These are phyloP conservation scores for Colletotrichum sp. DNA, from an alignment of 2,329 filamentous ascomycete genomes.

Conservation along the genomic window DNA sequence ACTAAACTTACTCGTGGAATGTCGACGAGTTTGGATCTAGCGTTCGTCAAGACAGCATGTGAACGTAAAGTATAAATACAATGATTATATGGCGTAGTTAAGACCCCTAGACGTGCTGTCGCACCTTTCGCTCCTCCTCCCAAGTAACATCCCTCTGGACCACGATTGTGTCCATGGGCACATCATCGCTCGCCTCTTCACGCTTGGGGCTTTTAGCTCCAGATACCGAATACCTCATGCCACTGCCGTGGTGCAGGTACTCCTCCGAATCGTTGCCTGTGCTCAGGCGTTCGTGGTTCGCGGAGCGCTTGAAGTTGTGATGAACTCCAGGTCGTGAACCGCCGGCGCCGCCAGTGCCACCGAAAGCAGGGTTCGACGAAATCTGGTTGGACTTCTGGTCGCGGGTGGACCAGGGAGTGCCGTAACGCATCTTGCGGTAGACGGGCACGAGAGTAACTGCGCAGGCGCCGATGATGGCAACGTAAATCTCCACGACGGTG, in stretches of 20 bases:
- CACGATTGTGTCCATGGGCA: not conserved
- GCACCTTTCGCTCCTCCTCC: conserved; percentile 4
- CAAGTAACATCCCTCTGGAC: conserved; percentile 2
- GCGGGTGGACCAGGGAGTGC: not conserved
- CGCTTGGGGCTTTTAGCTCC: not conserved
- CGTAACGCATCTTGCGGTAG: conserved; percentile 3
- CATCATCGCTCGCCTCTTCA: not conserved
- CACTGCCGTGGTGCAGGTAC: not conserved
- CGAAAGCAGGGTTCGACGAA: not conserved
- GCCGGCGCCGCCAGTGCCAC: not conserved
- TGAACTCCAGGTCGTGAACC: not conserved
- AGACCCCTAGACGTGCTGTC: not conserved
- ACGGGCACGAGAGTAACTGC: conserved; percentile 4
- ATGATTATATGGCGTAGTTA: not conserved
- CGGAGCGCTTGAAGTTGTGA: not conserved
- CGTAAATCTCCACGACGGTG: conserved; percentile 4
- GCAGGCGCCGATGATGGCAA: conserved; percentile 2
- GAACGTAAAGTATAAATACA: not conserved
- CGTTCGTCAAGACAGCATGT: not conserved
- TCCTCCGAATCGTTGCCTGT: conserved; percentile 3
- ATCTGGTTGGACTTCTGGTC: conserved; percentile 2
- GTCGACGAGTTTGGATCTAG: not conserved
- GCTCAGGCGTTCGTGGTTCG: not conserved
- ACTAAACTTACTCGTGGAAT: not conserved
- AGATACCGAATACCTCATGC: not conserved